Conservation (phyloP, 1,284 basidiomycete genomes). For the Boletellus deceptivus region DNA sequence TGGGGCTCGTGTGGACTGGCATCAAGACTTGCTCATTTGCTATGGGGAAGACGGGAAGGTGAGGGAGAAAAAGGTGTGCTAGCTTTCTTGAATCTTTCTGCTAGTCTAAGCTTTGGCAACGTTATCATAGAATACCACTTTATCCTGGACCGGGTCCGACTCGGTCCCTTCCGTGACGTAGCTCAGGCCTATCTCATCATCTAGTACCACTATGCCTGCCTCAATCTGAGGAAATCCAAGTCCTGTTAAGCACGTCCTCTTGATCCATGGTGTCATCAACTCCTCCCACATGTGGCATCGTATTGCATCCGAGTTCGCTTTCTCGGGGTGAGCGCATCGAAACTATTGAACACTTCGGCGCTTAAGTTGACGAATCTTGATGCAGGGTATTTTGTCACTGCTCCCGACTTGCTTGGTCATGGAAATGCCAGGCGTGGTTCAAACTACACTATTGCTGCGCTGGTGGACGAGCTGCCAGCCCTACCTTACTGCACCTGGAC, state of each 20-base stretch:
- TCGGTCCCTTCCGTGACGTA: too few species aligned
- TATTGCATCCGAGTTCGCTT: constrained; percentile 10
- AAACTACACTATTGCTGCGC: constrained; percentile 13
- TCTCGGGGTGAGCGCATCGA: constrained; percentile 9
- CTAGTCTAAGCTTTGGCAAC: too few species aligned
- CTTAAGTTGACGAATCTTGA: not conserved
- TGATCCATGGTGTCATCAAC: constrained; percentile 15
- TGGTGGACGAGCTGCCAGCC: constrained; percentile 15
- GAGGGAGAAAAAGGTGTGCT: too few species aligned
- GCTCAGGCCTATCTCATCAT: too few species aligned
- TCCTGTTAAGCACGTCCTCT: constrained; percentile 16
- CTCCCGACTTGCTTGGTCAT: constrained; percentile 20
- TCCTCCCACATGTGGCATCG: constrained; percentile 9
- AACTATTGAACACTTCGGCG: not conserved
- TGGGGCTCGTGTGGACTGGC: too few species aligned
- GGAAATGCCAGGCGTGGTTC: constrained; percentile 9
- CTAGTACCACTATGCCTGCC: not conserved
- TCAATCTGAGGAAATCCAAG: constrained; percentile 18
- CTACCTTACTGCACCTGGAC: constrained; percentile 1
- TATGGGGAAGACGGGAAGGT: too few species aligned
- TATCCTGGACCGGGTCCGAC: too few species aligned
- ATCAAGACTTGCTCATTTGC: too few species aligned
- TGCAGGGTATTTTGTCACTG: constrained; percentile 18
- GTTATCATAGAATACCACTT: too few species aligned
- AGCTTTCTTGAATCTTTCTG: too few species aligned